phyloP scores from a whole-genome alignment of 1,284 basidiomycete species.

The Tylopilus sp. region DNA sequence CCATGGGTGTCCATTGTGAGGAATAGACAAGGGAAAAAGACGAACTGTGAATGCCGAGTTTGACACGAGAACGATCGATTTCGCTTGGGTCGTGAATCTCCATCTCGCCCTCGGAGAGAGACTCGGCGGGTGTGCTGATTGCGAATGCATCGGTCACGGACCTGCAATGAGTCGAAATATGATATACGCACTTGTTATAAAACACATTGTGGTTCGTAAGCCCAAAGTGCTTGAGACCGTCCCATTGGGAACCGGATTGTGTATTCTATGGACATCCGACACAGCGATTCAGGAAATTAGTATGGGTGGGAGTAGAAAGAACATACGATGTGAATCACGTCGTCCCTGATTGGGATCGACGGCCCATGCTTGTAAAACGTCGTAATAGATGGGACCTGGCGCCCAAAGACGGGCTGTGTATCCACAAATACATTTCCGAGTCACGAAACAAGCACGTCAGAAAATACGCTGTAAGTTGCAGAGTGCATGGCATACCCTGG shows the following conservation, averaged over 20 bases:
- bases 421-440: neutral
- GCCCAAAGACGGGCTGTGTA: slow-evolving; percentile 65
- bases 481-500: slow-evolving; percentile 54
- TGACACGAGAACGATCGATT: slow-evolving; percentile 61
- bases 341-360: slow-evolving; percentile 59
- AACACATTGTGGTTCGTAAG: slow-evolving; percentile 65
- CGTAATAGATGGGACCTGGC: slow-evolving; percentile 64
- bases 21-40: slow-evolving; percentile 11
- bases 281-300: neutral
- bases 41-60: slow-evolving; percentile 76
- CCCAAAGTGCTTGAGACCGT: slow-evolving; percentile 74
- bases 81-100: slow-evolving; percentile 61
- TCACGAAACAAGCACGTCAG: neutral
- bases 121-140: slow-evolving; percentile 57
- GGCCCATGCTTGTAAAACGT: slow-evolving; percentile 46
- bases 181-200: slow-evolving; percentile 66
- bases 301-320: neutral
- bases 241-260: slow-evolving; percentile 83
- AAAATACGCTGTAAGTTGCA: neutral
- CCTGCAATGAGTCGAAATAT: neutral
- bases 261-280: slow-evolving; percentile 61
- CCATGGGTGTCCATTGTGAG: neutral
- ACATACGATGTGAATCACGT: slow-evolving; percentile 70
- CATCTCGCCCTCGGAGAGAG: slow-evolving; percentile 59
- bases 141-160: neutral